Evolutionary conservation across 177 flowering plant genomes (phyloP), one percentile per base, ranked within the genome.

Genomic region (Telopea speciosissima): DNA sequence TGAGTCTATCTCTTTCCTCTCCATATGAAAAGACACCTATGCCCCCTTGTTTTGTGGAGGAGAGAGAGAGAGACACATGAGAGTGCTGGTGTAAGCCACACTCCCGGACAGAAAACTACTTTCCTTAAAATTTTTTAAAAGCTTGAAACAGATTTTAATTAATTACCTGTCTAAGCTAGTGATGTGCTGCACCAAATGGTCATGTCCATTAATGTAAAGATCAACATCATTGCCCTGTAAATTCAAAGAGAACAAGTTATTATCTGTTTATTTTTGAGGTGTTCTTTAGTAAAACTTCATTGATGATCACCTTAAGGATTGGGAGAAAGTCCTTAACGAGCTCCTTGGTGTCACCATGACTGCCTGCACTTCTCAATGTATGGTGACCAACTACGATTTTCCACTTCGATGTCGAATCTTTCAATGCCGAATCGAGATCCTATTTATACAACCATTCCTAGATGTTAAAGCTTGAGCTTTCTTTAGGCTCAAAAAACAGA

Each of bases 171-270:
- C 67, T 1, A 31, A n/a, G 72, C 78, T 78, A 26, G 78, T 84
- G 11, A 90, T 87, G 67, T 85, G 92, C 68, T 92, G 81, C 77
- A 92, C 71, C 82, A 93, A 89, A 68, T 92, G 97, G 68, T 90
- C 96, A 68, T 92, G 97, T 9, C 97, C 93, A 75, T 92, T 92
- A 2, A 92, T 72, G 83, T 92, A 92, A 56, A 92, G 71, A 76
- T 92, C 91, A 0, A 88, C 92, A 16, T 81, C 63, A 36, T 89
- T 78, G 24, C 80, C 85, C 97, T 91, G 85, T 31, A 33, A 65
- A 67, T 76, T 13, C 9, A 5, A 36, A 36, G 9, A 36, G 40
- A 36, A n/a, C n/a, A n/a, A 6, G 40, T 36, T 36, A 8, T 36
- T 36, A 36, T 5, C 40, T 6, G 0, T 3, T 8, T 5, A 36